These are phyloP conservation scores for Atractiella rhizophila DNA, from an alignment of 768 basidiomycete species.

Conservation along the genomic window DNA sequence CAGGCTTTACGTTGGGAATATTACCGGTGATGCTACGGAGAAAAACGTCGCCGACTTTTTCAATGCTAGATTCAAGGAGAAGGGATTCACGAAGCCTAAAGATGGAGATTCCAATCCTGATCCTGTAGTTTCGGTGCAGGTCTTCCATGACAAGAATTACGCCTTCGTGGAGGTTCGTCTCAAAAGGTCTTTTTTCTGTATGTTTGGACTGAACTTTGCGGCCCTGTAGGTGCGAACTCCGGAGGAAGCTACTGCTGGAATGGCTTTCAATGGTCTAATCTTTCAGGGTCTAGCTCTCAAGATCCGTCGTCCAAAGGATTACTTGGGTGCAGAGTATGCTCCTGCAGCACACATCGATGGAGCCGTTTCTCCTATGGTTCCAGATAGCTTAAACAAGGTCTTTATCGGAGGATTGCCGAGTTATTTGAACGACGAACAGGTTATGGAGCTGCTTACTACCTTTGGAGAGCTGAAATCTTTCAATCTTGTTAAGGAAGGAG, in stretches of 20 bases:
- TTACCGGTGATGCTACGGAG: slow-evolving; percentile 82
- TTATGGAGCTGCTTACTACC: slow-evolving; percentile 86
- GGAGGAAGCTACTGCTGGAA: slow-evolving; percentile 83
- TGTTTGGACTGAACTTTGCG: neutral
- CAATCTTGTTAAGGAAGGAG: slow-evolving; percentile 88
- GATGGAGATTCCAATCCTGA: slow-evolving; percentile 42
- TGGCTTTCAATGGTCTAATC: slow-evolving; percentile 93
- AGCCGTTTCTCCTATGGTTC: slow-evolving; percentile 84
- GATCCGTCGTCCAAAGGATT: slow-evolving; percentile 93
- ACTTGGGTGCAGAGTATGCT: slow-evolving; percentile 44
- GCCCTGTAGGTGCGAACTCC: slow-evolving; percentile 91
- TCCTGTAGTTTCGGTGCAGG: slow-evolving; percentile 74
- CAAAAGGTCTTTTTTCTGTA: neutral
- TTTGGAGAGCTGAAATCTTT: slow-evolving; percentile 95
- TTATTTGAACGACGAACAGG: slow-evolving; percentile 93
- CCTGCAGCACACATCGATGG: slow-evolving; percentile 63
- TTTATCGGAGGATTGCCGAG: slow-evolving; percentile 89
- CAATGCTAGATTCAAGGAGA: slow-evolving; percentile 78
- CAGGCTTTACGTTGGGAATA: slow-evolving; percentile 85
- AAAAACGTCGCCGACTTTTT: slow-evolving; percentile 79
- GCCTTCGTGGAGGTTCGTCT: slow-evolving; percentile 76
- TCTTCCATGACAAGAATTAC: slow-evolving; percentile 97
- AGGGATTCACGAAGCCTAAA: slow-evolving; percentile 19
- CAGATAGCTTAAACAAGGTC: slow-evolving; percentile 91
- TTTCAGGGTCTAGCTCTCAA: slow-evolving; percentile 88